Base-by-base conservation (phyloP, 1,139 yeast genomes). In the Saccharomyces hybrid region DNA sequence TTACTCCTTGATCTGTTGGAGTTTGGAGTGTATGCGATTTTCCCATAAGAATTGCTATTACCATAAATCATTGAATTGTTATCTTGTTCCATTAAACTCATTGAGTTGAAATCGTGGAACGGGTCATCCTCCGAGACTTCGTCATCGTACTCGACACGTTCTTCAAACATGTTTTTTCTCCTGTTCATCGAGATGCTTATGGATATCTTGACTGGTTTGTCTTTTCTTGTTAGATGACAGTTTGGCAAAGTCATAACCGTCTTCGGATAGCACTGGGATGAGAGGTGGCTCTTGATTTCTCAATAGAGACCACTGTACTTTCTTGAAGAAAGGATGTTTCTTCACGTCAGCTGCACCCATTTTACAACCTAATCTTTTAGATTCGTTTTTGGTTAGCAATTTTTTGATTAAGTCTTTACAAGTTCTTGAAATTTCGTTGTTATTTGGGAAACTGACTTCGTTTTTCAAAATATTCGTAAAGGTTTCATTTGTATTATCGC, bases 261-360 rank as follows among this genome's bases (percentile, higher is more conserved):
- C 71, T 59, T 84, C 84, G 9, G 91, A 83, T 54, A 89, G 78
- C 0, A 86, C 86, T 0, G 99, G 99, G 31, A 93, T 84, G 83
- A 93, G 86, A 11, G 99, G 99, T 1, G 99, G 98, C 56, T 86
- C 85, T 66, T 86, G 93, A 70, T 93, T 88, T 62, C 99, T 79
- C 58, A 93, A 75, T 60, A 93, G 74, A 0, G 99, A 98, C 99
- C 99, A 93, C 66, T 90, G 96, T 0, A 89, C 84, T 64, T 77
- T 86, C 68, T 90, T 91, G 77, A 93, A 93, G 64, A 90, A 93
- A 0, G 87, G 83, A 70, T 93, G 99, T 56, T 81, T 83, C 68
- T 93, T 93, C 55, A 93, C 83, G 65, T 93, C 99, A 1, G 96
- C 86, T 0, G 99, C 99, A 21, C 99, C 99, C 51, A 91, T 83